Evolutionary conservation across 2,329 filamentous ascomycete species (phyloP).

Genomic region (Stachybotrys chartarum): DNA sequence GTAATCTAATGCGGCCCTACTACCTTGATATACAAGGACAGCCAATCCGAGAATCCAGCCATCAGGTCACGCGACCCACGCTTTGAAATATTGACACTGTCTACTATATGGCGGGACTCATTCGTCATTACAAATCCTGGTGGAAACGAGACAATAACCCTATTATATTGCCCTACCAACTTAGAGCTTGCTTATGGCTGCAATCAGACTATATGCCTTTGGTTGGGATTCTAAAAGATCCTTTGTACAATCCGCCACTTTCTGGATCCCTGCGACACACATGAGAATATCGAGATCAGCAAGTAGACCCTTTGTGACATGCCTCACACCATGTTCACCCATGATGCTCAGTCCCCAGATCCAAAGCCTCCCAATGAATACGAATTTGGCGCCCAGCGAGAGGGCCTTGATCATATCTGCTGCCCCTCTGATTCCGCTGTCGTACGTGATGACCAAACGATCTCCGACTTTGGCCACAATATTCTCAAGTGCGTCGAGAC

Average conservation of each 20-base stretch:
- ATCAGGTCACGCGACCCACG: too few relatives aligned
- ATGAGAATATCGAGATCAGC: conserved; percentile 1
- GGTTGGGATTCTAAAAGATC: not conserved
- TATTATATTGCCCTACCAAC: too few relatives aligned
- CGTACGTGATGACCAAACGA: conserved; percentile 24
- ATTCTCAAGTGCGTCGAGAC: conserved; percentile 46
- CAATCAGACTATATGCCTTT: not conserved
- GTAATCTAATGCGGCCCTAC: too few relatives aligned
- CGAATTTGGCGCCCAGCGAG: conserved; percentile 48
- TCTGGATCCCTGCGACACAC: not conserved
- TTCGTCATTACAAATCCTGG: too few relatives aligned
- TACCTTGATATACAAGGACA: too few relatives aligned
- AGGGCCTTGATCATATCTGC: conserved; percentile 54
- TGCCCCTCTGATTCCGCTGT: conserved; percentile 48
- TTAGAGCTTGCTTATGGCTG: not conserved
- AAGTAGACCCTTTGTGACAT: not conserved
- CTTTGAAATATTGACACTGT: too few relatives aligned
- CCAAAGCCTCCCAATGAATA: conserved; percentile 53
- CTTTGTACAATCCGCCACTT: not conserved
- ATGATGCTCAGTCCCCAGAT: conserved; percentile 29
- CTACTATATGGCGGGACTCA: too few relatives aligned
- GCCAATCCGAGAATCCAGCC: too few relatives aligned
- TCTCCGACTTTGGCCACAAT: conserved; percentile 26
- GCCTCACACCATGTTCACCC: not conserved
- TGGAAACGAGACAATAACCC: too few relatives aligned